These are phyloP conservation scores for Staphylotrichum longicolle DNA, from an alignment of 495 filamentous ascomycete species.

Conservation along the genomic window DNA sequence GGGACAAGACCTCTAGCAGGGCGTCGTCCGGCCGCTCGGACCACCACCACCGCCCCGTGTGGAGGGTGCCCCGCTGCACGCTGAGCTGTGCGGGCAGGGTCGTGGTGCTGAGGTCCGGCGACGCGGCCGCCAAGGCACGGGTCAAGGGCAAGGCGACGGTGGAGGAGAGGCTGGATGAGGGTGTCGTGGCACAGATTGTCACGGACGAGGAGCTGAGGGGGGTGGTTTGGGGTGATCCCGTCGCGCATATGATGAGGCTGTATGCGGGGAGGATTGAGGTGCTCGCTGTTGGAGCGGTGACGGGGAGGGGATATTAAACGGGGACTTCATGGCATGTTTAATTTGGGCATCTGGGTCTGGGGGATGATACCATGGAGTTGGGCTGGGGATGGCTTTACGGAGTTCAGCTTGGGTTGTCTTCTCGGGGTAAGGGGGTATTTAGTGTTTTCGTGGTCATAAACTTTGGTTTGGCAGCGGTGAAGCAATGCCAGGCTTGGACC, in stretches of 20 bases:
- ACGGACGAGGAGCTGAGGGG: conserved; percentile 62
- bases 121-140: conserved; percentile 27
- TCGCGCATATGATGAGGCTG: conserved; percentile 74
- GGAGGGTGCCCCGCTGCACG: conserved; percentile 60
- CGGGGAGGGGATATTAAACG: conserved; percentile 40
- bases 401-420: too few species aligned
- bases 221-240: conserved; percentile 74
- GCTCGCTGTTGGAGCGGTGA: conserved; percentile 65
- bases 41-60: conserved; percentile 37
- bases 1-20: conserved; percentile 23
- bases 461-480: too few species aligned
- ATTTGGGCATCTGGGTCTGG: too few species aligned
- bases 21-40: not conserved
- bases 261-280: conserved; percentile 67
- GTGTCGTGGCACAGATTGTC: conserved; percentile 59
- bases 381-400: too few species aligned
- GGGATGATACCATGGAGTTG: too few species aligned
- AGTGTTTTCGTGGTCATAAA: too few species aligned
- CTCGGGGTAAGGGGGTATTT: too few species aligned
- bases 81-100: conserved; percentile 66
- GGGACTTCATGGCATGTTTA: too few species aligned
- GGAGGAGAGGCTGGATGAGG: conserved; percentile 45
- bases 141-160: conserved; percentile 34
- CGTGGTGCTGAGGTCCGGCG: conserved; percentile 57
- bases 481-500: too few species aligned